Evolutionary conservation across 108 stramenopile species (phyloP).

Genomic region (Nitzschia sp.): DNA sequence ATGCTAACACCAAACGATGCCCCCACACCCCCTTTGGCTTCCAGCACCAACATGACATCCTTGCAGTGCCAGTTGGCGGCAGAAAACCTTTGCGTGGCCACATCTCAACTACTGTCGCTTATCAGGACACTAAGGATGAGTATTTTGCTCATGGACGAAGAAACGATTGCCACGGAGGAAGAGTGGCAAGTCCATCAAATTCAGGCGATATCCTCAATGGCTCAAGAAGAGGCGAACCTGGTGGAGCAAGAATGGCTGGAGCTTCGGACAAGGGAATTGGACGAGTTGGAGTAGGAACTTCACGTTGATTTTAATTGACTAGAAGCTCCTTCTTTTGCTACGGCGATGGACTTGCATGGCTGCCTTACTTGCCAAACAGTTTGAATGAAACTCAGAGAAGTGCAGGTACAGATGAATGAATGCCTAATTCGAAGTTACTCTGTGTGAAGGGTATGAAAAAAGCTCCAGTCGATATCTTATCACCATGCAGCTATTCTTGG

Average conservation of each 20-base stretch:
- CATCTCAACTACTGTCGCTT: constrained; percentile 69
- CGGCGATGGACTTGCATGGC: too few species aligned
- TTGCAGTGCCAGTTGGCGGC: constrained; percentile 74
- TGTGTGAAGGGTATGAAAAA: too few species aligned
- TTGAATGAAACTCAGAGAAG: too few species aligned
- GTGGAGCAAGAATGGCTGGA: constrained; percentile 71
- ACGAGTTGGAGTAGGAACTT: constrained; percentile 20
- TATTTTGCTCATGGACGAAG: constrained; percentile 82
- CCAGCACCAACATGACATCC: constrained; percentile 49
- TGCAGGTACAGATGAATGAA: too few species aligned
- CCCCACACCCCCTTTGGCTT: constrained; percentile 81
- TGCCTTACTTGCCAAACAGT: too few species aligned
- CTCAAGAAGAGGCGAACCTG: constrained; percentile 50
- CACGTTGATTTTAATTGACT: too few species aligned
- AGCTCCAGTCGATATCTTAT: too few species aligned
- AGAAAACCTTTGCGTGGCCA: constrained; percentile 81
- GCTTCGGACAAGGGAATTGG: constrained; percentile 34
- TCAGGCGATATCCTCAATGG: constrained; percentile 42
- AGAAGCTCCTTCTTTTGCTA: too few species aligned
- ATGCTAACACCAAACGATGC: constrained; percentile 73
- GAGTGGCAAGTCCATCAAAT: constrained; percentile 65
- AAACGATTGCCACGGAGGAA: constrained; percentile 74
- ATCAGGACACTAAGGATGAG: constrained; percentile 81
- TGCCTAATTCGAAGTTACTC: too few species aligned
- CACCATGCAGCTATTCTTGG: too few species aligned